Percentiles rank a stretch among this genome's conserved stretches.
These are phyloP conservation scores for Grosmannia clavigera DNA, from an alignment of 2,329 filamentous ascomycete species.

Conservation along the genomic window DNA sequence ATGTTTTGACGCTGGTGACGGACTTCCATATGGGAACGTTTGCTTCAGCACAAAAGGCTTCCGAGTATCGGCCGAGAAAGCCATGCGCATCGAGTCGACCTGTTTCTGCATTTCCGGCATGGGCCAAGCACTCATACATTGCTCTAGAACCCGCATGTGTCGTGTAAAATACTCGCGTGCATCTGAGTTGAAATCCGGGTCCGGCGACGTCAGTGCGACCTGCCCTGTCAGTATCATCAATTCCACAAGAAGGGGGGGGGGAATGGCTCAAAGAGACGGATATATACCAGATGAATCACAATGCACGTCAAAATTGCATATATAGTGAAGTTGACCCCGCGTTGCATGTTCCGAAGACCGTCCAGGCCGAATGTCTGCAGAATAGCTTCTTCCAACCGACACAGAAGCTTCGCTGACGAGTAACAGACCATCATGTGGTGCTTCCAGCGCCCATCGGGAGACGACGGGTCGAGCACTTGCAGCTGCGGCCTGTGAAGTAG, in stretches of 20 bases:
- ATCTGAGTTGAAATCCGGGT: slow-evolving; percentile 74
- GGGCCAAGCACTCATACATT: slow-evolving; percentile 69
- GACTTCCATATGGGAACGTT: slow-evolving; percentile 77
- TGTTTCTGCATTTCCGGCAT: slow-evolving; percentile 85
- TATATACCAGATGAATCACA: slow-evolving; percentile 78
- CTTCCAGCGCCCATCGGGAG: slow-evolving; percentile 66
- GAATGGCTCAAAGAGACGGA: neutral
- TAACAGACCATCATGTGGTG: slow-evolving; percentile 80
- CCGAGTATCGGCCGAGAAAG: slow-evolving; percentile 75
- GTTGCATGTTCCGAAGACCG: slow-evolving; percentile 81
- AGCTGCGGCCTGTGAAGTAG: slow-evolving; percentile 82
- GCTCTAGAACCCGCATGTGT: slow-evolving; percentile 88
- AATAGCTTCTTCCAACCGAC: slow-evolving; percentile 75
- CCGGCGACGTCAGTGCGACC: slow-evolving; percentile 88
- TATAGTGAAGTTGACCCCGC: slow-evolving; percentile 91
- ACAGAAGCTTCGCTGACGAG: slow-evolving; percentile 70
- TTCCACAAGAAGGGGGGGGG: neutral
- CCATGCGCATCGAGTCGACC: slow-evolving; percentile 77
- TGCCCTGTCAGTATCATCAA: slow-evolving; percentile 4
- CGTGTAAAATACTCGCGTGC: slow-evolving; percentile 81
- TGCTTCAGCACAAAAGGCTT: slow-evolving; percentile 84
- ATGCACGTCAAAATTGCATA: slow-evolving; percentile 85
- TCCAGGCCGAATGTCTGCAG: slow-evolving; percentile 63
- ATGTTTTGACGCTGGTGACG: slow-evolving; percentile 32
- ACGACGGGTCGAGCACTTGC: slow-evolving; percentile 60